Base-by-base conservation (phyloP, 2,329 filamentous ascomycete genomes). In the Elsinoe ampelina region DNA sequence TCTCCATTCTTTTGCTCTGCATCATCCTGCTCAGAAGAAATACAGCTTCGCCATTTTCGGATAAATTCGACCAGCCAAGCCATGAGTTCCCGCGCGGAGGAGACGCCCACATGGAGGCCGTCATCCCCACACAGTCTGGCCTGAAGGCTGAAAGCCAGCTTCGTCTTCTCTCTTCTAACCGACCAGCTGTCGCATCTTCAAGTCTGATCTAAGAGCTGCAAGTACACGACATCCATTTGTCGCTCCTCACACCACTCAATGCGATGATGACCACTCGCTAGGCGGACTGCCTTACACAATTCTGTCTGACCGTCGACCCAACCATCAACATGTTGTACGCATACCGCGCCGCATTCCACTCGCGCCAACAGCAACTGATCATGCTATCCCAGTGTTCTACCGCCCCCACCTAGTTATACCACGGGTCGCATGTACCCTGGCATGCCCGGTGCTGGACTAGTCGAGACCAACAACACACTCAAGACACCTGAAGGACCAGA, bases 401-500 rank as follows among this genome's bases (percentile, higher is more conserved):
- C 82, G 65, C 89, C 91, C 59, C 91, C 90, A 61, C 89, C 88
- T 59, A 83, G 90, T 71, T 96, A 95, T 76, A 86, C 88, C 57
- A 81, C 83, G 62, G 83, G 85, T 62, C 87, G 87, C 70, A 87
- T 70, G 54, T 71, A 87, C 75, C 84, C 85, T 64, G 82, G 82
- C 55, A 63, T 67, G 62, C 80, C 85, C 56, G 82, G 82, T 62
- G 84, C 84, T 60, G 78, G 83, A 54, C 82, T 95, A 71, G 86
- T 95, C 67, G 93, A 98, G 78, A 96, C 92, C 55, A 95, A 93
- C 72, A 98, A 97, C 69, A 86, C 84, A 38, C 76, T 98, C 60
- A 83, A 82, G 58, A 86, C 87, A 65, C 92, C 89, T 20, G 83
- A 83, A 35, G 88, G 88, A 4, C 81, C 87, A 20, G 91, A 95